Base-by-base conservation (phyloP, 495 filamentous ascomycete species). In the Oidiodendron maius region DNA sequence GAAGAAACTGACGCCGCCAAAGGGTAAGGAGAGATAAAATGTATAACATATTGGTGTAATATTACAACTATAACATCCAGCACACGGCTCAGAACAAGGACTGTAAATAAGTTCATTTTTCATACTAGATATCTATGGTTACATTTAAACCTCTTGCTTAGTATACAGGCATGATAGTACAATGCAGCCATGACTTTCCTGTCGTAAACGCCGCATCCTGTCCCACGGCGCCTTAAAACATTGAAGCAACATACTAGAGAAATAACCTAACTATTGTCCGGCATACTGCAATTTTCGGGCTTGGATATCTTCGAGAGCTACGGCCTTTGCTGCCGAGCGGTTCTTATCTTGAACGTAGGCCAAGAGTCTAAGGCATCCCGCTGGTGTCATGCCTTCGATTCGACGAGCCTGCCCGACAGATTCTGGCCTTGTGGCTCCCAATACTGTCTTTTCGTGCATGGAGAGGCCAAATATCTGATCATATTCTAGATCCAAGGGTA, bases 371-470 rank as follows among this genome's bases (percentile, higher is more conserved):
- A 86, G 52, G 23, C 75, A 72, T 0, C 79, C 83, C 3, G 71
- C 67, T 0, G 83, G 80, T 24, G 83, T 87, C 6, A 82, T 65
- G 1, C 93, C 91, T 64, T 98, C 93, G 42, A 95, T 79, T 9
- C 94, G 68, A 41, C 89, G 68, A 15, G 91, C 91, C 81, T 95
- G 91, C 2, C 89, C 94, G 20, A 98, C 66, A 41, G 76, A 91
- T 59, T 89, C 86, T 4, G 93, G 93, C 34, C 80, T 65, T 9
- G 88, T 80, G 18, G 69, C 68, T 25, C 76, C 69, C n/a, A 98
- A 74, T 5, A 82, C 74, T 10, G 72, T 66, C 56, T 73, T 78
- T 71, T 97, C 94, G 52, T 89, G 89, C 5, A 72, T 74, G 50
- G 85, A 89, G 44, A 98, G 70, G 0, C 90, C 89, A 25, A 71